Conservation (phyloP, 140 eudicot species). For the Bidens hawaiensis region DNA sequence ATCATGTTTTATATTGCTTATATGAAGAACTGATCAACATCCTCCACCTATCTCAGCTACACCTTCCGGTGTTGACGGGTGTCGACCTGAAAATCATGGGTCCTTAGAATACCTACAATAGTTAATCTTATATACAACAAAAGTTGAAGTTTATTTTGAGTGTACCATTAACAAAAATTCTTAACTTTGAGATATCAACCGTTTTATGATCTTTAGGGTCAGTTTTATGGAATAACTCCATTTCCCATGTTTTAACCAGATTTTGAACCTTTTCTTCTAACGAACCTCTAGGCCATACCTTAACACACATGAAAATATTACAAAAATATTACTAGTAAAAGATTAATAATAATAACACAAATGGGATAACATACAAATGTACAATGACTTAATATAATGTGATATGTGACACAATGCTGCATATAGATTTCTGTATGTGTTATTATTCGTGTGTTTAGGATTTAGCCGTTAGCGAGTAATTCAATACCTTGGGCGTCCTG, state of each 20-base stretch:
- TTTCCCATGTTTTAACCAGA: conserved; percentile 79
- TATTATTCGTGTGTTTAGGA: too few relatives aligned
- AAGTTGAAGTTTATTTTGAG: too few relatives aligned
- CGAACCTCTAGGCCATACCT: conserved; percentile 78
- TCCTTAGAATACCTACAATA: not conserved
- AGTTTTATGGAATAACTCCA: conserved; percentile 67
- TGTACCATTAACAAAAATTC: conserved; percentile 51
- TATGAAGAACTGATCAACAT: too few relatives aligned
- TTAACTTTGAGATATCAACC: conserved; percentile 36
- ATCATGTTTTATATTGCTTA: too few relatives aligned
- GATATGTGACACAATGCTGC: too few relatives aligned
- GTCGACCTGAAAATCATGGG: conserved; percentile 42
- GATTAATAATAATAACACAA: too few relatives aligned
- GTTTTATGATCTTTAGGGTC: conserved; percentile 48
- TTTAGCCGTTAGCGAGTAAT: too few relatives aligned
- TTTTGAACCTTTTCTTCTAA: conserved; percentile 72
- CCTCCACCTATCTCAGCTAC: conserved; percentile 54
- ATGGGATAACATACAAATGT: too few relatives aligned
- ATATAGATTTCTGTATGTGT: too few relatives aligned
- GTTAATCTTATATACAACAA: not conserved
- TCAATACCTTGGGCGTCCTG: conserved; percentile 60
- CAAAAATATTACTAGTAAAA: too few relatives aligned
- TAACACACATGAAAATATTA: not conserved
- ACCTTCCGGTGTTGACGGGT: conserved; percentile 37
- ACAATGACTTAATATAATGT: too few relatives aligned